Evolutionary conservation across 371 early-diverging fungal genomes (phyloP).

Genomic region (Apophysomyces variabilis): DNA sequence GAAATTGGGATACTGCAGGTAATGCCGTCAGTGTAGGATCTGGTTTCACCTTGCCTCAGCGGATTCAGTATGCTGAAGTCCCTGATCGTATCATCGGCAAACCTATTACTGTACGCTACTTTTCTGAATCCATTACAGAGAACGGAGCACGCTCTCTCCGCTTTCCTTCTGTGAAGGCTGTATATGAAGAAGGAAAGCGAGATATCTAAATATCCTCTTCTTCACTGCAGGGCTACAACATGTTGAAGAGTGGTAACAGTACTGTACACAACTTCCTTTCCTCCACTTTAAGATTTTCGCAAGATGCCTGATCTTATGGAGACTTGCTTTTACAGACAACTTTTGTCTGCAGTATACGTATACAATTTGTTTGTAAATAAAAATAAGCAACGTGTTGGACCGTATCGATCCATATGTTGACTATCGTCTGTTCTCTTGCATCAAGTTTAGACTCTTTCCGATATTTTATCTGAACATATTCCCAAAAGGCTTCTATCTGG

Average conservation of each 20-base stretch:
- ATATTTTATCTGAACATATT: too few species aligned
- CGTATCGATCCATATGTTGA: too few species aligned
- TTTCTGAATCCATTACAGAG: conserved; percentile 50
- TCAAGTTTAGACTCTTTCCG: too few species aligned
- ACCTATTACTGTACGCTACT: conserved; percentile 60
- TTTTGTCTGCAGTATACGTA: too few species aligned
- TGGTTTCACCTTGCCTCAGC: conserved; percentile 53
- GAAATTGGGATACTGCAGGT: conserved; percentile 14
- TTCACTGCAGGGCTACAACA: background rate
- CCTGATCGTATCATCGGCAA: conserved; percentile 58
- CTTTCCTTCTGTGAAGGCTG: conserved; percentile 63
- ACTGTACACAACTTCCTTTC: too few species aligned
- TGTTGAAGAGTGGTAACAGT: background rate
- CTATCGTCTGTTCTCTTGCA: too few species aligned
- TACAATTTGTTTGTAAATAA: too few species aligned
- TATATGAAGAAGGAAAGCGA: conserved; percentile 47
- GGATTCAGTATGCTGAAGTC: conserved; percentile 46
- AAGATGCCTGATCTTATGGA: too few species aligned
- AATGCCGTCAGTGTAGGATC: conserved; percentile 61
- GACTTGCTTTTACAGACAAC: too few species aligned
- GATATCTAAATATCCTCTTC: conserved; percentile 10
- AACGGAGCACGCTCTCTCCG: conserved; percentile 45
- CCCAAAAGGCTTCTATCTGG: too few species aligned
- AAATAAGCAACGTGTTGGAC: too few species aligned
- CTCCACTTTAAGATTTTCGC: too few species aligned